Evolutionary conservation across 1,284 basidiomycete genomes (phyloP), one percentile per base, ranked within the genome.

Genomic region (Irpex rosettiformis): DNA sequence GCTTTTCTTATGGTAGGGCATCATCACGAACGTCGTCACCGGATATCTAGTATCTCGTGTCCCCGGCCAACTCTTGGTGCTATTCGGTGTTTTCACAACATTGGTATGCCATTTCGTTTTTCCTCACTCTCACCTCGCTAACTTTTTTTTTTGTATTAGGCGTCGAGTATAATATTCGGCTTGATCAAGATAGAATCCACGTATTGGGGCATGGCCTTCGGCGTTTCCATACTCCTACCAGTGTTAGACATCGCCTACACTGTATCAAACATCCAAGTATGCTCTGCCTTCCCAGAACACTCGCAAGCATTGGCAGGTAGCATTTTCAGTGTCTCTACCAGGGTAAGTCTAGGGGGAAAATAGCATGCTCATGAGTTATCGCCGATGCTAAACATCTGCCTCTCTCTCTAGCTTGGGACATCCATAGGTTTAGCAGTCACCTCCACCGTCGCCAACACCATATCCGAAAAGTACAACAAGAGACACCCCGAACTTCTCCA

Each of bases 281-380:
- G 67, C 42, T 62, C 65, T 8, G 63, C 66, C 7, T 73, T 76
- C 58, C 70, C 70, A 52, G 64, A 68, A 29, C 66, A 72, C 57
- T 74, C 74, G 8, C 73, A 75, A 65, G 69, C 72, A 3, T 61
- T 76, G 27, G 70, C 74, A 0, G 74, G 74, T 13, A 70, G 73
- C 16, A 64, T 76, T 33, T 76, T 74, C 66, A 74, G 68, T 59
- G 72, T 75, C 37, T 70, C 73, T 13, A 73, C 69, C 8, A 66
- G 74, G 30, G 72, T 75, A 57, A 56, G 62, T 53, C 16, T 37
- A 8, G n/a, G n/a, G 16, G 33, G 16, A 11, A 10, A 8, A 55
- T 16, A 25, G 3, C 30, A 7, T 18, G 3, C 43, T 18, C 47
- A 24, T n/a, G 18, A 11, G 21, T 22, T 54, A 25, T 21, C 29